These are phyloP conservation scores for Solanum raphanifolium DNA, from an alignment of 257 asterid species.

Conservation along the genomic window DNA sequence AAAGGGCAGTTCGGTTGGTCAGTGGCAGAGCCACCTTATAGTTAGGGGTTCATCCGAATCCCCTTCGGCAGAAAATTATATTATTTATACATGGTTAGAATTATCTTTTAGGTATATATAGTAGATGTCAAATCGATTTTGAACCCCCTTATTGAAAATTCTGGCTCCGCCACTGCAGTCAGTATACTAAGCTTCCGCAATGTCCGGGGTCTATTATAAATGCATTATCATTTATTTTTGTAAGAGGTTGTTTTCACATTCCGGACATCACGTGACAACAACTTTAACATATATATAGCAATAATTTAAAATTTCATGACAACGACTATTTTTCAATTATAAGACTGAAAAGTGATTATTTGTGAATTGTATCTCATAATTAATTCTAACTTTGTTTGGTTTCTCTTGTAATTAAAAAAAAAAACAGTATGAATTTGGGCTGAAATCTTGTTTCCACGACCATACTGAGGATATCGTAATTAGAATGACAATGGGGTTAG, in stretches of 20 bases:
- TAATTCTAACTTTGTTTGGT: not conserved
- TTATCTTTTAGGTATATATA: too few relatives aligned
- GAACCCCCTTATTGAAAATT: too few relatives aligned
- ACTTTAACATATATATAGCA: not conserved
- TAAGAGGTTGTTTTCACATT: not conserved
- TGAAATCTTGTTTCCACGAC: conserved; percentile 75
- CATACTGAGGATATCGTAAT: conserved; percentile 65
- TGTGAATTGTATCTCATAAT: not conserved
- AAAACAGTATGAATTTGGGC: conserved; percentile 63
- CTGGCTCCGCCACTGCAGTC: not conserved
- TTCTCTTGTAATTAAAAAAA: not conserved
- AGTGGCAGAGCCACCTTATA: not conserved
- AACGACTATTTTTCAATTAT: not conserved
- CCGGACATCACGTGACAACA: too few relatives aligned
- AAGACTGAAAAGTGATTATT: not conserved
- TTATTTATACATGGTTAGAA: not conserved
- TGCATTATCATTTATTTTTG: not conserved
- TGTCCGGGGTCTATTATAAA: not conserved
- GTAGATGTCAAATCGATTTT: not conserved
- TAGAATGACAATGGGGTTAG: conserved; percentile 83
- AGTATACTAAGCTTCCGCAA: not conserved
- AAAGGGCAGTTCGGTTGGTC: not conserved
- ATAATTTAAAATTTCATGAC: not conserved
- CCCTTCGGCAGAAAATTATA: too few relatives aligned
- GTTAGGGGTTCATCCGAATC: too few relatives aligned